Percentiles rank a stretch among this genome's conserved stretches.
Evolutionary conservation across 805 yeast genomes (phyloP).

Genomic region (Wickerhamomyces silvicola): DNA sequence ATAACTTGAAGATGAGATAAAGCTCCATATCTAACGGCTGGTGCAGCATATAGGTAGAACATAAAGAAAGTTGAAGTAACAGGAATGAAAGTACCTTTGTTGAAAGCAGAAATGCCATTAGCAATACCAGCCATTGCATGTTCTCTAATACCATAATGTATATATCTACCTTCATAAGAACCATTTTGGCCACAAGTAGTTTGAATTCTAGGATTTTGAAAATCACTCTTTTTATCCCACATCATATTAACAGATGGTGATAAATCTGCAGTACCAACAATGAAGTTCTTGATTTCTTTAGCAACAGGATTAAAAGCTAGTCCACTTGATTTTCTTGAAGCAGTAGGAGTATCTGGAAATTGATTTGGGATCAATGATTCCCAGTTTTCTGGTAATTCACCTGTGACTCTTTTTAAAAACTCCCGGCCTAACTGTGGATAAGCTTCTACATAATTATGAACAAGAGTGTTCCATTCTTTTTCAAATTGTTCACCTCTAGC

Average conservation of each 20-base stretch:
- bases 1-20: slow-evolving; percentile 38
- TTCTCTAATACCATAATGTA: slow-evolving; percentile 29
- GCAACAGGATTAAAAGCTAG: slow-evolving; percentile 26
- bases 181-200: slow-evolving; percentile 25
- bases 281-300: slow-evolving; percentile 19
- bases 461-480: slow-evolving; percentile 21
- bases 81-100: slow-evolving; percentile 31
- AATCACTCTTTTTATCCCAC: slow-evolving; percentile 26
- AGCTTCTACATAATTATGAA: slow-evolving; percentile 13
- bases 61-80: slow-evolving; percentile 31
- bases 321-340: slow-evolving; percentile 26
- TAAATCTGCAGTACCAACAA: slow-evolving; percentile 33
- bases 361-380: slow-evolving; percentile 16
- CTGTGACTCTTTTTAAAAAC: slow-evolving; percentile 21
- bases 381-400: slow-evolving; percentile 25
- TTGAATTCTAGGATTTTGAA: slow-evolving; percentile 23
- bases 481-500: slow-evolving; percentile 20
- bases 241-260: slow-evolving; percentile 26
- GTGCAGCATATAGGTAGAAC: slow-evolving; percentile 41
- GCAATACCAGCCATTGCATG: slow-evolving; percentile 30
- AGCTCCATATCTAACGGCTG: slow-evolving; percentile 46
- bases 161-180: slow-evolving; percentile 25
- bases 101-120: slow-evolving; percentile 29
- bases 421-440: slow-evolving; percentile 26
- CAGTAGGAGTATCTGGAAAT: slow-evolving; percentile 15